phyloP scores from a whole-genome alignment of 148 eudicot genomes.

The Vaccinium vitisidaea region DNA sequence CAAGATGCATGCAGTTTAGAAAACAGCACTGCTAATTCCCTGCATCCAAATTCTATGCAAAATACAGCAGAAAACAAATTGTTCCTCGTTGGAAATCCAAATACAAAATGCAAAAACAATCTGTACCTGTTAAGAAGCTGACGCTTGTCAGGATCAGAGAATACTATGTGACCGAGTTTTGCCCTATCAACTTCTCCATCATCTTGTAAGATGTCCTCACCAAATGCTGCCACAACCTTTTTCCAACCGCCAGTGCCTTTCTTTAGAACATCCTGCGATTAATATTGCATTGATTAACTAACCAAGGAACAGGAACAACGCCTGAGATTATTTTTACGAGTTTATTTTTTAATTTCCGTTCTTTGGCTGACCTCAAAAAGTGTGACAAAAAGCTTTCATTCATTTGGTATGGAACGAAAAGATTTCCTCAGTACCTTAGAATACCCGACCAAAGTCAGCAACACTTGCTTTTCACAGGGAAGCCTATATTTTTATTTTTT shows the following conservation, averaged over 20 bases:
- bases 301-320: background rate
- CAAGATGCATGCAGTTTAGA: background rate
- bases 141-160: constrained; percentile 72
- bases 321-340: background rate
- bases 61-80: background rate
- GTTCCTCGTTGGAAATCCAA: background rate
- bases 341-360: too few species aligned
- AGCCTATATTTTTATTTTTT: too few species aligned
- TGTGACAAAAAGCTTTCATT: too few species aligned
- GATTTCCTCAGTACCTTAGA: too few species aligned
- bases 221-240: constrained; percentile 84
- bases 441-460: too few species aligned
- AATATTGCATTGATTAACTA: background rate
- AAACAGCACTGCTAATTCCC: background rate
- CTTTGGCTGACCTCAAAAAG: too few species aligned
- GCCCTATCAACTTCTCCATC: constrained; percentile 91
- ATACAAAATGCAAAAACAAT: background rate
- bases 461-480: too few species aligned
- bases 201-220: constrained; percentile 64
- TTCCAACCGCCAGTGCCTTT: constrained; percentile 94
- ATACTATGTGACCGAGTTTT: constrained; percentile 76
- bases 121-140: constrained; percentile 80
- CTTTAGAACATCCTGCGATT: constrained; percentile 76
- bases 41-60: background rate
- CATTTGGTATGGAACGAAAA: too few species aligned